Evolutionary conservation across 805 yeast species (phyloP).

Genomic region (Candida sonorensis): DNA sequence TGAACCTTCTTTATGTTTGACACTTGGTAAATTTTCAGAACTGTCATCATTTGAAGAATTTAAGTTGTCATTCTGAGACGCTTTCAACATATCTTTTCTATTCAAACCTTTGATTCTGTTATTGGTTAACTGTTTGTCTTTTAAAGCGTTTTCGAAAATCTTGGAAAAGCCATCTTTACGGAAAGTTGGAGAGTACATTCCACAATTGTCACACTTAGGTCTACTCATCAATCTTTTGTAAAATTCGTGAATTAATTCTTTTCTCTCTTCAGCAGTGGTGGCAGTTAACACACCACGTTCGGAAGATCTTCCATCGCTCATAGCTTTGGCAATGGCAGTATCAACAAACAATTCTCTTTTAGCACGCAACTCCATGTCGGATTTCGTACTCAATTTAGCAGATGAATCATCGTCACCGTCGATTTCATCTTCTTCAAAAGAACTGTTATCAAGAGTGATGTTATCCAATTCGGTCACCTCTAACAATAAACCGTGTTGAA

Average conservation of each 20-base stretch:
- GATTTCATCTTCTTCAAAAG: slow-evolving; percentile 38
- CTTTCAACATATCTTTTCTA: slow-evolving; percentile 64
- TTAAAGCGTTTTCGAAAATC: slow-evolving; percentile 81
- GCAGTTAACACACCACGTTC: slow-evolving; percentile 72
- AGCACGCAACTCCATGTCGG: slow-evolving; percentile 38
- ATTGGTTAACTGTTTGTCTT: slow-evolving; percentile 72
- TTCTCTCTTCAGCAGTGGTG: slow-evolving; percentile 82
- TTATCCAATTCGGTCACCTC: slow-evolving; percentile 73
- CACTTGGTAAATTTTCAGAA: slow-evolving; percentile 31
- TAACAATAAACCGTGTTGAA: slow-evolving; percentile 82
- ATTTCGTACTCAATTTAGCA: slow-evolving; percentile 16
- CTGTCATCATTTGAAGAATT: slow-evolving; percentile 20
- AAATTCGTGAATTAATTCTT: slow-evolving; percentile 60
- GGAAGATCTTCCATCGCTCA: slow-evolving; percentile 68
- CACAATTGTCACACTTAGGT: slow-evolving; percentile 92
- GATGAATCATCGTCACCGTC: slow-evolving; percentile 35
- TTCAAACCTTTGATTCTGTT: slow-evolving; percentile 76
- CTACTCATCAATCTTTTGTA: slow-evolving; percentile 67
- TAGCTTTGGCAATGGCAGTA: slow-evolving; percentile 61
- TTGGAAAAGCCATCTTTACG: slow-evolving; percentile 94
- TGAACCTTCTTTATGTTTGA: slow-evolving; percentile 63
- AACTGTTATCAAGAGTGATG: slow-evolving; percentile 36
- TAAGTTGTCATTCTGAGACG: slow-evolving; percentile 12
- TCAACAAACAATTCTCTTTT: slow-evolving; percentile 68
- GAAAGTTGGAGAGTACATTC: slow-evolving; percentile 88